Evolutionary conservation across 805 yeast genomes (phyloP), one percentile per base, ranked within the genome.

Genomic region (Pichia ethanolica): DNA sequence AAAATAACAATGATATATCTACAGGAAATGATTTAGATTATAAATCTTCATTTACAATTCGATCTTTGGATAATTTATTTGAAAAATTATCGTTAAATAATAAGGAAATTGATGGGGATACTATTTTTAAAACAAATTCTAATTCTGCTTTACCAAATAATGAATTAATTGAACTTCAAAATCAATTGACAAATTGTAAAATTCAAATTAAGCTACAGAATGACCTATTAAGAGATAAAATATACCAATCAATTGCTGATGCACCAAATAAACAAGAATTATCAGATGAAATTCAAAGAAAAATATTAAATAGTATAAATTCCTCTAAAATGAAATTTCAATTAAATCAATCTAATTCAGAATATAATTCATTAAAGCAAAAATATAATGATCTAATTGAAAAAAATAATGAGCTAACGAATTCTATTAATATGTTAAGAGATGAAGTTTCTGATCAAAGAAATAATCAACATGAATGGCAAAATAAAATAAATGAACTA

Each of bases 401-500:
- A 9, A 45, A 49, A 30, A 30, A 39, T 14, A 20, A 25, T 3
- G 50, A 49, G 7, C 27, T 53, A 12, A 47, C 33, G 9, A 39
- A 70, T 10, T 48, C 49, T 14, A 48, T 54, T 12, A 26, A 39
- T 5, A 33, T 39, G 5, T 44, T 57, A n/a, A 52, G 49, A 12
- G 52, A 50, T 12, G 59, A 59, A 28, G 43, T 56, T 8, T 51
- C 56, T n/a, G 59, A 59, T 27, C 88, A 7, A 70, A 72, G 26
- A 68, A 69, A 26, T 77, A 81, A 55, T 64, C 82, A 32, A 69
- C 71, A 7, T 67, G 69, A 47, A 55, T 75, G 44, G 63, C 70
- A 7, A 67, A 71, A 50, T 58, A 36, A 60, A 58, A n/a, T 50
- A 51, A 20, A 46, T 55, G 34, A 55, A 53, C 40, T 52, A 10